Base-by-base conservation (phyloP, 805 yeast genomes). In the Priceomyces fermenticarens region DNA sequence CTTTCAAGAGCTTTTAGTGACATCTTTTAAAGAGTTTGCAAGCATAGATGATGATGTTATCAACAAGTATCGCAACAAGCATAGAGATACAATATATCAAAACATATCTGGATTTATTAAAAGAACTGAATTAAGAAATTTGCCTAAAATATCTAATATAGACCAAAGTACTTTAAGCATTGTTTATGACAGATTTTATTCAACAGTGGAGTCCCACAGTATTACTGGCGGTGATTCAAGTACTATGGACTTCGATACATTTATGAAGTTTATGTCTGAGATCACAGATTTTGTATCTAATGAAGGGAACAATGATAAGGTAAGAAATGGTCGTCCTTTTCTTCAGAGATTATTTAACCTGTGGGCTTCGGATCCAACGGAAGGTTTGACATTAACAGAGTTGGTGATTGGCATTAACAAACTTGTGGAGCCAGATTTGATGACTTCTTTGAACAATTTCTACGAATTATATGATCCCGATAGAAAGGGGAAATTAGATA, bases 61-160 rank as follows among this genome's bases (percentile, higher is more conserved):
- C 32, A 73, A 72, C 15, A 83, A 76, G 43, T 83, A 81, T 53
- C 77, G 98, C 39, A 69, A 75, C 16, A 84, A 76, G 55, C 83
- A 79, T 58, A 81, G 89, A 60, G 80, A 82, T 49, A 78, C 82
- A 34, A 91, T 93, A 33, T 80, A 86, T 55, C 86, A 78, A 52
- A 91, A 93, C 40, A 88, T 91, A 46, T 96, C 93, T 50, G 73
- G 81, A 1, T 91, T 91, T 67, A 95, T 93, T 28, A 93, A 91
- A 62, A 75, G 96, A 42, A 88, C 97, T 0, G 97, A 93, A 60
- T 60, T 93, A 31, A 74, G 99, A 49, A 90, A 88, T 60, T 67
- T 91, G 40, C 91, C 95, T 28, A 83, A 83, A 56, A 78, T 87
- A 1, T 74, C 72, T 17, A 78, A 85, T 54, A 63, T 91, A 27